Base-by-base conservation (phyloP, 306 rosid species). In the Cicer bijugum region DNA sequence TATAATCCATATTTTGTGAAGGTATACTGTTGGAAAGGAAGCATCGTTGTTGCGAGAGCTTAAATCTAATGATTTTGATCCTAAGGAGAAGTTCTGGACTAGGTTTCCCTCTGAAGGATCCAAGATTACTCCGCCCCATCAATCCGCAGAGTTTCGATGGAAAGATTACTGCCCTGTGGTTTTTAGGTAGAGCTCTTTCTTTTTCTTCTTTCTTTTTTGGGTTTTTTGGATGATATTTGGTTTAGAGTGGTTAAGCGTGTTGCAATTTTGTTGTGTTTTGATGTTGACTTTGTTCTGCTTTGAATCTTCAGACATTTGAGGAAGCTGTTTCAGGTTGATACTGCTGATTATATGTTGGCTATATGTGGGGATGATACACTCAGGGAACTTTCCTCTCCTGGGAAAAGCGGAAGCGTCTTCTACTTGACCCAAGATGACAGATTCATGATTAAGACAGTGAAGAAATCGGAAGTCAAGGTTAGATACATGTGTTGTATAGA, bases 391-490 rank as follows among this genome's bases (percentile, higher is more conserved):
- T 84, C 97, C 37, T 95, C 99, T 44, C 97, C 99, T 0, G 99
- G 99, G 67, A 92, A 95, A 82, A 95, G 99, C 7, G 97, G 99
- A 55, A 90, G 99, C 79, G 65, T 78, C 67, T 95, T 95, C 84
- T 95, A 95, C 87, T 78, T 95, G 74, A 95, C 99, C 7, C 99
- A 95, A 73, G 99, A 95, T 37, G 99, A 95, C 75, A 79, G 99
- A 33, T 92, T 95, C 70, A 92, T 95, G 96, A 92, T 95, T 51
- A 95, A 95, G 85, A 95, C 99, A 0, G 99, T 95, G 86, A 95
- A 86, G 90, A 95, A 95, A 79, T 90, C 91, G 5, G 99, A 95
- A 88, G 97, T 95, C 87, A 95, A 95, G 97, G 99, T 95, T 63
- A 8, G 85, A 67, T 70, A 69, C 78, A 63, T 43, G 38, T 51